Evolutionary conservation across 164 flowering plant genomes (phyloP).

Genomic region (Vitis labrusca): DNA sequence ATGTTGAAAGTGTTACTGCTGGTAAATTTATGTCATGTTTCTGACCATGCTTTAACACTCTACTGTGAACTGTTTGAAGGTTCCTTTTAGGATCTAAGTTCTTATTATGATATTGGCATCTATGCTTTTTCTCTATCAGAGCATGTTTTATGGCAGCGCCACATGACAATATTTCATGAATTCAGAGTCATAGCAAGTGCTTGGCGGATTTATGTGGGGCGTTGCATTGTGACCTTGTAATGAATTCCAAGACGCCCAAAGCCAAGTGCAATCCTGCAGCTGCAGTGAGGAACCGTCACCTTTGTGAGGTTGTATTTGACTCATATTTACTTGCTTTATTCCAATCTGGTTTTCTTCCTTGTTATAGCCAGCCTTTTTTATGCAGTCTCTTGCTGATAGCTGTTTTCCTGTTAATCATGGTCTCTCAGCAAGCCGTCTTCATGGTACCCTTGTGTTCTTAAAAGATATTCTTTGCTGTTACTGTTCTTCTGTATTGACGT

Average conservation of each 20-base stretch:
- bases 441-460: conserved; percentile 47
- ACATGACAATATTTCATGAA: conserved; percentile 12
- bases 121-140: not conserved
- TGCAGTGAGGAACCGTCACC: conserved; percentile 74
- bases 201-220: conserved; percentile 97
- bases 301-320: conserved; percentile 75
- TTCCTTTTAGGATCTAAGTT: not conserved
- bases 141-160: not conserved
- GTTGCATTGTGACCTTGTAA: conserved; percentile 76
- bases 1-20: too few species aligned
- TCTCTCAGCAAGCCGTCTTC: conserved; percentile 73
- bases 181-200: conserved; percentile 80
- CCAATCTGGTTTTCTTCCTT: not conserved
- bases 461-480: not conserved
- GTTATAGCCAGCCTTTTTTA: conserved; percentile 8
- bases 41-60: too few species aligned
- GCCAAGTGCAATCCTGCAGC: conserved; percentile 94
- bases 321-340: conserved; percentile 6
- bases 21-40: too few species aligned
- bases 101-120: not conserved
- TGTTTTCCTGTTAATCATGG: conserved; percentile 80
- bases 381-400: conserved; percentile 82
- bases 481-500: not conserved
- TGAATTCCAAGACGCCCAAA: conserved; percentile 54
- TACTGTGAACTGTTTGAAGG: not conserved